Evolutionary conservation across 2,329 filamentous ascomycete genomes (phyloP), one percentile per base, ranked within the genome.

Genomic region (Fusarium napiforme): DNA sequence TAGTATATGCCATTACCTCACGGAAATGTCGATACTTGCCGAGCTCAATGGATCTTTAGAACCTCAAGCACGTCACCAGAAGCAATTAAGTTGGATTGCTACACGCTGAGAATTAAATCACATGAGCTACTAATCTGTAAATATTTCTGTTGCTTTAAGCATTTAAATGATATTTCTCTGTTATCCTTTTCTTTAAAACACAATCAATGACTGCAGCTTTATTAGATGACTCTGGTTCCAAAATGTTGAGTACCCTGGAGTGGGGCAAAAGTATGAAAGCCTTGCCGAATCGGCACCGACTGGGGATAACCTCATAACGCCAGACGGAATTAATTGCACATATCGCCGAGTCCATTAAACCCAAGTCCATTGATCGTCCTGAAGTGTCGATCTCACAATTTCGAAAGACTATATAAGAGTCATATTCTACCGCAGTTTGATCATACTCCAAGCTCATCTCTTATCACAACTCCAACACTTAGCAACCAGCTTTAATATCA

Each of bases 221-320:
- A 34, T 34, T 2, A 34, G 6, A 34, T 34, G 32, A 15, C 32
- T 15, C 5, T 34, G 14, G 32, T 45, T 23, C 3, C 7, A 7
- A 4, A 21, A 23, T 49, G 12, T 18, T 15, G 30, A 4, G 0
- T 57, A 45, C 37, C 53, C 53, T 34, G 12, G 8, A 57, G 53
- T 15, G 37, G 12, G 2, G n/a, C 16, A 1, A 15, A 5, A 9
- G 11, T 2, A 6, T 6, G 4, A 4, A 26, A 2, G 5, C 0
- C 1, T 34, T 52, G 57, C 61, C 61, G 61, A 64, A 14, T 52
- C 57, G 61, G 61, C 57, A 62, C 61, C 61, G 61, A 64, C 16
- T 43, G 57, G 61, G 30, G 61, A 64, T 62, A 62, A 30, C 45
- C 23, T 26, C 37, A n/a, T 64, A 50, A 62, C 37, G 18, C 61